Conservation (phyloP, 768 basidiomycete genomes). For the Panaeolus cyanescens region DNA sequence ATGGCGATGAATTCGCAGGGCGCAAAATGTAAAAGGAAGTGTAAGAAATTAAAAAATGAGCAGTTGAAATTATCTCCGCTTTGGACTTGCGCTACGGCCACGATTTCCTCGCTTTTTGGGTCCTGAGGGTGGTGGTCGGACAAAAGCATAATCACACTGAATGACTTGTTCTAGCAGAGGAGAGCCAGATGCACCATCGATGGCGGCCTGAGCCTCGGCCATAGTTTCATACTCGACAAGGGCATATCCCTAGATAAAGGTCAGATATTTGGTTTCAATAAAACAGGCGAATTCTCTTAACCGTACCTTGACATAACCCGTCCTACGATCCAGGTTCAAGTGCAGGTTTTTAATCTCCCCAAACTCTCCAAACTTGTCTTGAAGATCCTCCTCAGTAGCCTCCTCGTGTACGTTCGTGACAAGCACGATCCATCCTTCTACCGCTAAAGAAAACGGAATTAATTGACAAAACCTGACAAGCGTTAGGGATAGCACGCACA, state of each 20-base stretch:
- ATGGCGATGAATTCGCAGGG: background rate
- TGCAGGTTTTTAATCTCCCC: constrained; percentile 98
- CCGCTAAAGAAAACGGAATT: constrained; percentile 55
- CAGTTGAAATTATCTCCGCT: constrained; percentile 47
- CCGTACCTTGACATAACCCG: constrained; percentile 96
- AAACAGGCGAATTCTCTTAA: background rate
- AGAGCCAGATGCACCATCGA: constrained; percentile 86
- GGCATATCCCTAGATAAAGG: constrained; percentile 78
- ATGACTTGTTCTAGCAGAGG: constrained; percentile 83
- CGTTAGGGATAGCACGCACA: constrained; percentile 53
- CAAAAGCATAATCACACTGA: constrained; percentile 92
- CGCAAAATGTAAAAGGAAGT: background rate
- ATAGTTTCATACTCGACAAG: constrained; percentile 97
- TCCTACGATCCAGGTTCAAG: constrained; percentile 93
- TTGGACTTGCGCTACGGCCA: constrained; percentile 83
- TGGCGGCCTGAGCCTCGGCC: constrained; percentile 92
- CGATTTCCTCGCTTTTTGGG: constrained; percentile 76
- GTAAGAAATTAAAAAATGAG: constrained; percentile 13
- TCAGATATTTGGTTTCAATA: background rate
- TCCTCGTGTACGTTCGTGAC: constrained; percentile 98
- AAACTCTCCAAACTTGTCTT: constrained; percentile 94
- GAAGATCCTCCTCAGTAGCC: constrained; percentile 95
- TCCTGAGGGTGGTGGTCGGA: constrained; percentile 82
- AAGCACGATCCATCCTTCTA: constrained; percentile 98
- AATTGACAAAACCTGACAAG: constrained; percentile 5